Evolutionary conservation across 1,284 basidiomycete genomes (phyloP).

Genomic region (Singerocomus inundabilis): DNA sequence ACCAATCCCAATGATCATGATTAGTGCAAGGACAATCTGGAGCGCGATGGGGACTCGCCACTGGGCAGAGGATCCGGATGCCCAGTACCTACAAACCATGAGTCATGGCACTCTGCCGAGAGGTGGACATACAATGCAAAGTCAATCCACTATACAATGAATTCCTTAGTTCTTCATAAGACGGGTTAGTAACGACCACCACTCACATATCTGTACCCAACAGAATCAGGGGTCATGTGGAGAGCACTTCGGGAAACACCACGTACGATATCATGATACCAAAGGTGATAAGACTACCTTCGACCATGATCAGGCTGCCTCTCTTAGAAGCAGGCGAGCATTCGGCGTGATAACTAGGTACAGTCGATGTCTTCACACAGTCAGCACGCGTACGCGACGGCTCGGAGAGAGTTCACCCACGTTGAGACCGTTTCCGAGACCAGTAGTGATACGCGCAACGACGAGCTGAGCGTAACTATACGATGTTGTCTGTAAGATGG

Average conservation of each 20-base stretch:
- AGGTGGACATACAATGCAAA: slow-evolving; percentile 49
- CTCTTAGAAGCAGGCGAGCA: slow-evolving; percentile 59
- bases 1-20: slow-evolving; percentile 56
- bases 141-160: slow-evolving; percentile 51
- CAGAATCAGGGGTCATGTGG: slow-evolving; percentile 6
- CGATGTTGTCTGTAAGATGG: slow-evolving; percentile 47
- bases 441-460: slow-evolving; percentile 49
- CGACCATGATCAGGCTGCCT: slow-evolving; percentile 67
- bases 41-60: slow-evolving; percentile 72
- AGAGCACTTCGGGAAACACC: slow-evolving; percentile 2
- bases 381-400: background rate
- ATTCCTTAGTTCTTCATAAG: slow-evolving; percentile 3
- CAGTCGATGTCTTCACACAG: slow-evolving; percentile 52
- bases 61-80: slow-evolving; percentile 51
- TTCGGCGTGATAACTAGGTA: slow-evolving; percentile 65
- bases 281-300: slow-evolving; percentile 67
- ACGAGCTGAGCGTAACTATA: slow-evolving; percentile 51
- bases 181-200: background rate
- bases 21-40: slow-evolving; percentile 60
- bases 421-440: slow-evolving; percentile 68
- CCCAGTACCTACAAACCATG: slow-evolving; percentile 45
- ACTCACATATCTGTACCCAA: slow-evolving; percentile 28
- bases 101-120: background rate
- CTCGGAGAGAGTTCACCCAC: slow-evolving; percentile 31
- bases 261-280: slow-evolving; percentile 70